Evolutionary conservation across 2,329 filamentous ascomycete species (phyloP).

Genomic region (Didymella arachidicola): DNA sequence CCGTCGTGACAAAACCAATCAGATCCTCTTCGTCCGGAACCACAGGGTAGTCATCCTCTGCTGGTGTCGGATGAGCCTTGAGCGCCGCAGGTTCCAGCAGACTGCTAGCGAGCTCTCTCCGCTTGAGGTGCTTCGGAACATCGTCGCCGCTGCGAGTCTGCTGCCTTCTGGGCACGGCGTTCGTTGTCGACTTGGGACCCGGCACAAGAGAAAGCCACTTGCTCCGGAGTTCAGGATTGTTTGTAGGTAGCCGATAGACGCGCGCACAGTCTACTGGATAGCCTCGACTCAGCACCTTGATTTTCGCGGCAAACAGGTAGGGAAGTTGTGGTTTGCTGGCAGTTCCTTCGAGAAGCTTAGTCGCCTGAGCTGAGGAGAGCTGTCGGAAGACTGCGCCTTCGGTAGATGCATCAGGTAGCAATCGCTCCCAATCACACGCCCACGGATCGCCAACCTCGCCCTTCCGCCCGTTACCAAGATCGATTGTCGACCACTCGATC

Average conservation of each 20-base stretch:
- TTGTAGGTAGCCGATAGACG: constrained; percentile 82
- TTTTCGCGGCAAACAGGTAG: constrained; percentile 65
- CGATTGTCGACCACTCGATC: constrained; percentile 74
- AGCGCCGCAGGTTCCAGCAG: constrained; percentile 30
- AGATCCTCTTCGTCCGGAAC: constrained; percentile 79
- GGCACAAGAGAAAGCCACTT: constrained; percentile 73
- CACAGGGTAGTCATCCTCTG: constrained; percentile 62
- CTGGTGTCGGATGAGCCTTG: constrained; percentile 30
- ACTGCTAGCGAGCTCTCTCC: constrained; percentile 36
- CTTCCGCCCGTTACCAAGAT: constrained; percentile 75
- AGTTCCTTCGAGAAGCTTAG: constrained; percentile 15
- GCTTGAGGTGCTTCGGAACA: constrained; percentile 29
- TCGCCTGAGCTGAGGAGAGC: constrained; percentile 43
- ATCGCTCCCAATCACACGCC: constrained; percentile 80
- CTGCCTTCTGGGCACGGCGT: constrained; percentile 26
- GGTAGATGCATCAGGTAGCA: constrained; percentile 56
- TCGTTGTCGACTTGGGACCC: constrained; percentile 4
- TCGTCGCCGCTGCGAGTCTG: constrained; percentile 22
- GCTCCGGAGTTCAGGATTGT: constrained; percentile 62
- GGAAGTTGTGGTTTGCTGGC: constrained; percentile 15
- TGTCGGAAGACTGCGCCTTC: constrained; percentile 30
- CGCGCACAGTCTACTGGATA: constrained; percentile 75
- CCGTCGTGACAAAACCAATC: constrained; percentile 89
- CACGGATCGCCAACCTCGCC: constrained; percentile 86
- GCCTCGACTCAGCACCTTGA: constrained; percentile 75